Base-by-base conservation (phyloP, 768 basidiomycete species). In the Termitomyces sp. region DNA sequence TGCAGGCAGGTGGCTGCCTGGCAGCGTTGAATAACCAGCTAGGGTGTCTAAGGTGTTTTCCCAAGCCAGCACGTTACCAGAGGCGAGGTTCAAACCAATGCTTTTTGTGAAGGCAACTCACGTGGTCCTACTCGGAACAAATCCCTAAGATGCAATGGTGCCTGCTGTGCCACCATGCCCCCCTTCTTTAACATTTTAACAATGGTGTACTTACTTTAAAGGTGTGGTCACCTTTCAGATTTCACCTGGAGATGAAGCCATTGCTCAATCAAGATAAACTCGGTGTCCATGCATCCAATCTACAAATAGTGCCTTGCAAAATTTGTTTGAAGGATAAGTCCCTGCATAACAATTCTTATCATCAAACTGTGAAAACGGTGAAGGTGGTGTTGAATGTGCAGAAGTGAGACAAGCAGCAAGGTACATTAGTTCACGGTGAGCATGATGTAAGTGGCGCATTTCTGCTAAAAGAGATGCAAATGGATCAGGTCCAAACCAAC, bases 171-270 rank as follows among this genome's bases (percentile, higher is more conserved):
- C n/a, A n/a, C n/a, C n/a, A n/a, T n/a, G n/a, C n/a, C n/a, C n/a
- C n/a, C n/a, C n/a, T n/a, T n/a, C n/a, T n/a, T n/a, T n/a, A n/a
- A n/a, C n/a, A n/a, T n/a, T n/a, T n/a, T n/a, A n/a, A n/a, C n/a
- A n/a, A n/a, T n/a, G n/a, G 20, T 10, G 16, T 11, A 40, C 25
- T 31, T 2, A 47, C 53, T n/a, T 47, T 54, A 7, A 54, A 54
- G 40, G 53, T 46, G 11, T 47, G 36, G 27, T 54, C 45, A 12
- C 43, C 53, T 39, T 54, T 54, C 7, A 54, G 29, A 54, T 54
- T 2, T n/a, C 13, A 4, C 45, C 45, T 6, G 45, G 45, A 23
- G 47, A 38, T 0, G 23, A 54, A 6, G 45, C 53, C 53, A 54
- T 5, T 1, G 39, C 25, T 1, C 23, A 3, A 16, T 54, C 45